Base-by-base conservation (phyloP, 139 green algal species). In the Coelastrella sp. region DNA sequence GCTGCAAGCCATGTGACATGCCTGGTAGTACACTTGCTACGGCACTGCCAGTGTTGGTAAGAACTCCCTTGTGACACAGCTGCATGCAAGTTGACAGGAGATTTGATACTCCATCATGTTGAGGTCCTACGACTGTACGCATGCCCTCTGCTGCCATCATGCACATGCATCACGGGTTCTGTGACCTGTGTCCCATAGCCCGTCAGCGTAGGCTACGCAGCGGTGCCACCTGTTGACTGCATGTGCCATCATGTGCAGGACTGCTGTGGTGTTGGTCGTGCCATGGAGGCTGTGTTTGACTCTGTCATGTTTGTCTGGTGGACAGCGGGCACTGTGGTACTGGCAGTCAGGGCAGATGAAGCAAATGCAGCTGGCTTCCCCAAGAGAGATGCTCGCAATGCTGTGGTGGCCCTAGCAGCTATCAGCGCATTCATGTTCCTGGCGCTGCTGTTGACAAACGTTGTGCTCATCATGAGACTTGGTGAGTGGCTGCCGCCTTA, bases 231-330 rank as follows among this genome's bases (percentile, higher is more conserved):
- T 70, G 4, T 17, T 70, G 63, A 14, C 15, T 17, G 12, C 12
- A 14, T 70, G 3, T 70, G 63, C 63, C 35, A 49, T 70, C 63
- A 17, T 9, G 12, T 9, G 63, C 63, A 70, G 63, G 63, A 70
- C 6, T 70, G 63, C 15, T 70, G 63, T 17, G 63, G 63, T 17
- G 15, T 70, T 25, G 84, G 84, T 17, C 84, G 84, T 49, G 66
- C 49, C 12, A 25, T 89, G 35, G 84, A 89, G 84, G 68, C 68
- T 4, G 49, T 49, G 7, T 89, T 89, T 81, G 84, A 89, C 15
- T 68, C 49, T 57, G 35, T 57, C 15, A 70, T 70, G 7, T 35
- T 4, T 15, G 49, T n/a, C 4, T 89, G 84, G 84, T 89, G 84
- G 84, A n/a, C 78, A 19, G 84, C 84, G n/a, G 84, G 84, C 6